These are phyloP conservation scores for Citrus medica DNA, from an alignment of 345 rosid genomes.

Conservation along the genomic window DNA sequence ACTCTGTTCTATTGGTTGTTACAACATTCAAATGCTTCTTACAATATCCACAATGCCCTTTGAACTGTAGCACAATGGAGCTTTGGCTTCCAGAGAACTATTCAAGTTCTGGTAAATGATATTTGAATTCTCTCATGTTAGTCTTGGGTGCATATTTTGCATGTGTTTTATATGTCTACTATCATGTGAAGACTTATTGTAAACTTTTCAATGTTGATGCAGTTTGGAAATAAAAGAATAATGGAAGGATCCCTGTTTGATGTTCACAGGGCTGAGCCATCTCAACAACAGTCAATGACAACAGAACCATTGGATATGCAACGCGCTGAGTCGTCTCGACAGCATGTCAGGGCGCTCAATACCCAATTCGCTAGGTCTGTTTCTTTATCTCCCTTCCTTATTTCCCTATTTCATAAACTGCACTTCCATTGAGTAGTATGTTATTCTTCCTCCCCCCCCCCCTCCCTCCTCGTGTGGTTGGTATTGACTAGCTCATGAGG, in stretches of 20 bases:
- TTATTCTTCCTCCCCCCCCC: neutral
- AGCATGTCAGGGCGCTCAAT: constrained; percentile 93
- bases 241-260: constrained; percentile 57
- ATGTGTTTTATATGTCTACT: neutral
- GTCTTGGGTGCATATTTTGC: neutral
- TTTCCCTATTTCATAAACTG: neutral
- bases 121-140: neutral
- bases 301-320: constrained; percentile 42
- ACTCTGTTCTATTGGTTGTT: neutral
- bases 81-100: neutral
- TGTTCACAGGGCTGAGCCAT: constrained; percentile 46
- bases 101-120: neutral
- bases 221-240: constrained; percentile 69
- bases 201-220: constrained; percentile 22
- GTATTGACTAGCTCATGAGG: neutral
- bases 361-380: constrained; percentile 84
- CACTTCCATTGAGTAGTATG: neutral
- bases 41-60: neutral
- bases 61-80: neutral
- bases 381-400: constrained; percentile 6
- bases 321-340: constrained; percentile 67
- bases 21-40: neutral
- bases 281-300: constrained; percentile 36
- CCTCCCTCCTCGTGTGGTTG: neutral
- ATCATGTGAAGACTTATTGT: constrained; percentile 9